These are phyloP conservation scores for Carex cristatella DNA, from an alignment of 176 grass and related monocot species.

Conservation along the genomic window DNA sequence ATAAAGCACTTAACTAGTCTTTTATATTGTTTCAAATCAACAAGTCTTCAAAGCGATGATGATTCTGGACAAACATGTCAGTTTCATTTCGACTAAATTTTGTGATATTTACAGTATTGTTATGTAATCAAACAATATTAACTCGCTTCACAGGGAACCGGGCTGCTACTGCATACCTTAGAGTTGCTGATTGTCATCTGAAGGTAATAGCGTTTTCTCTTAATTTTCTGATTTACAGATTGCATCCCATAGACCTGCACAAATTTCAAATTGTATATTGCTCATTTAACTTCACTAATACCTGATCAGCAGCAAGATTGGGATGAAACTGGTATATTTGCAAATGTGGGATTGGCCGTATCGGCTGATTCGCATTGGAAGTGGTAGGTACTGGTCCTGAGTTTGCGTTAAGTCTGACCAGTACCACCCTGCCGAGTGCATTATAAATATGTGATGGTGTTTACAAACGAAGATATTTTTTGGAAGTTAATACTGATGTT, in stretches of 20 bases:
- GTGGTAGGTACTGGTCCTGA: not conserved
- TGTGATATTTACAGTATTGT: not conserved
- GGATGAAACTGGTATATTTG: slow-evolving; percentile 1
- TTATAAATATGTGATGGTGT: not conserved
- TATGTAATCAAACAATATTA: not conserved
- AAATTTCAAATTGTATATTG: slow-evolving; percentile 9
- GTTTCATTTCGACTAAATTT: not conserved
- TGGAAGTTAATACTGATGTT: not conserved
- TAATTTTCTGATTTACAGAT: slow-evolving; percentile 18
- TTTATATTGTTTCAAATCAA: not conserved
- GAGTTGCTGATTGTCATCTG: slow-evolving; percentile 77
- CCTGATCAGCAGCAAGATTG: not conserved
- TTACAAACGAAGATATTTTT: not conserved
- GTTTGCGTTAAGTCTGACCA: not conserved
- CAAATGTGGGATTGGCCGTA: not conserved
- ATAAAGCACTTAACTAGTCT: not conserved
- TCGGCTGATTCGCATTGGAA: not conserved
- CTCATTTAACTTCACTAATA: not conserved
- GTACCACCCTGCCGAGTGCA: too few species aligned
- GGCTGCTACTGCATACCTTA: slow-evolving; percentile 75
- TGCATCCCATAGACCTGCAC: slow-evolving; percentile 1
- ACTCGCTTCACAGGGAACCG: slow-evolving; percentile 60
- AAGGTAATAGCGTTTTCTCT: slow-evolving; percentile 40
- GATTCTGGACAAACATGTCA: not conserved
- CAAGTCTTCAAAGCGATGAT: not conserved